Conservation (phyloP, 106 monocot genomes). For the Dendrobium nobile region DNA sequence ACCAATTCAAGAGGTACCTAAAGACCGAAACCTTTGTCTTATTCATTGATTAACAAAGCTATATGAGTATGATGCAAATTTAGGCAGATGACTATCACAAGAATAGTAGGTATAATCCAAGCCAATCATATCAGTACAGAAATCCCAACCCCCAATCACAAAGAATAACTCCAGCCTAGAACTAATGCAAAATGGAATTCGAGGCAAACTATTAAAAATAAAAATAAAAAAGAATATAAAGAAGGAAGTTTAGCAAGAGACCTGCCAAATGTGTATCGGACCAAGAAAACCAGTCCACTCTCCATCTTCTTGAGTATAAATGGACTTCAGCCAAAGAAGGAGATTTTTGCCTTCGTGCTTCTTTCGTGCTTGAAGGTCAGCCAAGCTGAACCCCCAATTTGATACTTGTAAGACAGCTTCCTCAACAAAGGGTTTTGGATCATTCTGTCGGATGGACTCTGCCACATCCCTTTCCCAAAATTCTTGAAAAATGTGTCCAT, state of each 20-base stretch:
- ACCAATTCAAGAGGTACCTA: neutral
- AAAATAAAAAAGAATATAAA: neutral
- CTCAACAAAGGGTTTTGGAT: conserved; percentile 75
- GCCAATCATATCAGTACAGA: neutral
- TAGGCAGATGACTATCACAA: neutral
- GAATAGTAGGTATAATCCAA: neutral
- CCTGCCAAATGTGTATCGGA: conserved; percentile 99
- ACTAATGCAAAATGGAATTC: neutral
- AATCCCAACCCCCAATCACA: neutral
- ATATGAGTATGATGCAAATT: neutral
- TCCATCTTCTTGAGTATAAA: conserved; percentile 51
- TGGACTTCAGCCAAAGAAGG: conserved; percentile 58
- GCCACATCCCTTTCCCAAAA: conserved; percentile 88
- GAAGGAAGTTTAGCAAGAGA: conserved; percentile 11
- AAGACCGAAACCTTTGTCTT: neutral
- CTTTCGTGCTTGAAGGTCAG: conserved; percentile 80
- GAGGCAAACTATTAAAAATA: neutral
- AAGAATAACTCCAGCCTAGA: neutral
- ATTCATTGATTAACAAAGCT: neutral
- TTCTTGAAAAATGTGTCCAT: conserved; percentile 44
- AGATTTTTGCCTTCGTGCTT: conserved; percentile 52
- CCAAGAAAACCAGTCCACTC: conserved; percentile 87
- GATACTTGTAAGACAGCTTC: conserved; percentile 89
- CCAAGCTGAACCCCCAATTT: conserved; percentile 84
- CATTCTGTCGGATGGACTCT: conserved; percentile 75